Evolutionary conservation across 78 protist species (phyloP), one percentile per base, ranked within the genome.

Genomic region (Chrysochromulina tobinii): DNA sequence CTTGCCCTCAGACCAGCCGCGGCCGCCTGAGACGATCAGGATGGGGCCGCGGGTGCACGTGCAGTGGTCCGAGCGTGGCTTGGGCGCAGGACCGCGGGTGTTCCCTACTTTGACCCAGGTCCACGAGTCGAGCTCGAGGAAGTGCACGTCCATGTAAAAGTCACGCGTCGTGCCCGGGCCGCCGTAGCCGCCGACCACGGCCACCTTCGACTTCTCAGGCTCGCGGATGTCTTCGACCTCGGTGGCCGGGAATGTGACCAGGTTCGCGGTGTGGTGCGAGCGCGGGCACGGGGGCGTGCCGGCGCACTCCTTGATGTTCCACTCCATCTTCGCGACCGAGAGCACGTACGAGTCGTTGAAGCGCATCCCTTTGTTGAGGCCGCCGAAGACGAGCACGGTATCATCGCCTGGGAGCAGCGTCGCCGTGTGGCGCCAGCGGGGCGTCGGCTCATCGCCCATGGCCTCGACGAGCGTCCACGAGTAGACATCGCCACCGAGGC

Each of bases 351-450:
- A 21, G 86, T 53, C 61, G 61, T 53, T 50, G 58, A 53, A 77
- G 14, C 58, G 86, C 61, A 20, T 14, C 14, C 86, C 86, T 38
- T 21, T 77, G 61, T 15, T 20, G 50, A 53, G 86, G 17, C 86
- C 86, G 5, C 86, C 86, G 20, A 77, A 77, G 61, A 77, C 21
- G 27, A 77, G 86, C n/a, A 77, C 61, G n/a, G 18, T 38, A 18
- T 21, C 61, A 3, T 50, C 86, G 81, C 48, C 81, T 23, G 81
- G 81, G 3, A 77, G 25, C 38, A 53, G 61, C 27, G 86, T 77
- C 25, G 86, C 86, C 61, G 86, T 53, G 86, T 77, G 86, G 1
- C 86, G 86, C 86, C 86, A 77, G 48, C 86, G 86, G 11, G 86
- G 86, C 17, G 61, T 5, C 2, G 86, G 86, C 8, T 20, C 86